phyloP scores from a whole-genome alignment of 78 protist genomes.

The Planoprotostelium fungivorum region DNA sequence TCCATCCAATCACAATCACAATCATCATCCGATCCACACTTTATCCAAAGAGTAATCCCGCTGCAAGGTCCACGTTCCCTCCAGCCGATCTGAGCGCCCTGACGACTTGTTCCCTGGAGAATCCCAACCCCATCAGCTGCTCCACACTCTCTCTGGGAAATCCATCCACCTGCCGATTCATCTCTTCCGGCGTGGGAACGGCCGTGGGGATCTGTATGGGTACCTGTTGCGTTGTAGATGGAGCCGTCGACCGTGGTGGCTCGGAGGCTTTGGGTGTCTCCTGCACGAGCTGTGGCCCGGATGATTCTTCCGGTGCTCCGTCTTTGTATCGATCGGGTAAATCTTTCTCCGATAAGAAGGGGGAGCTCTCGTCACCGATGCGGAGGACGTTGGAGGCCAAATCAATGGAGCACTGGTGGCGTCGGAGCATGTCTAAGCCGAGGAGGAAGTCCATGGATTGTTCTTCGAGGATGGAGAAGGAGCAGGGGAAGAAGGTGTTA shows the following conservation, averaged over 20 bases:
- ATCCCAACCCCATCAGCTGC: not conserved
- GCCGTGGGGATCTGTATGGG: not conserved
- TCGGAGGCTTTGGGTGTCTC: not conserved
- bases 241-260: not conserved
- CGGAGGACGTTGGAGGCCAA: slow-evolving; percentile 6
- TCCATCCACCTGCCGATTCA: not conserved
- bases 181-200: not conserved
- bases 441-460: slow-evolving; percentile 71
- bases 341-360: slow-evolving; percentile 59
- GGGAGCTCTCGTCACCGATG: slow-evolving; percentile 24
- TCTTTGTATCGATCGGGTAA: slow-evolving; percentile 1
- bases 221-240: not conserved
- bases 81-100: not conserved
- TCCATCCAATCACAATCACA: too few relatives aligned
- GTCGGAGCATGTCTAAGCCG: slow-evolving; percentile 75
- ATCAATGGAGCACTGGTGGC: slow-evolving; percentile 53
- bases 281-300: not conserved
- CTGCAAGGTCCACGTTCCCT: not conserved
- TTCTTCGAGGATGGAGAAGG: slow-evolving; percentile 68
- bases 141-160: not conserved
- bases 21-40: too few relatives aligned
- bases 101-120: not conserved
- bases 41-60: not conserved
- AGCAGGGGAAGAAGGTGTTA: slow-evolving; percentile 22
- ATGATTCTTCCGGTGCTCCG: not conserved